Evolutionary conservation across 192 early-diverging fungal genomes (phyloP).

Genomic region (Coemansia sp.): DNA sequence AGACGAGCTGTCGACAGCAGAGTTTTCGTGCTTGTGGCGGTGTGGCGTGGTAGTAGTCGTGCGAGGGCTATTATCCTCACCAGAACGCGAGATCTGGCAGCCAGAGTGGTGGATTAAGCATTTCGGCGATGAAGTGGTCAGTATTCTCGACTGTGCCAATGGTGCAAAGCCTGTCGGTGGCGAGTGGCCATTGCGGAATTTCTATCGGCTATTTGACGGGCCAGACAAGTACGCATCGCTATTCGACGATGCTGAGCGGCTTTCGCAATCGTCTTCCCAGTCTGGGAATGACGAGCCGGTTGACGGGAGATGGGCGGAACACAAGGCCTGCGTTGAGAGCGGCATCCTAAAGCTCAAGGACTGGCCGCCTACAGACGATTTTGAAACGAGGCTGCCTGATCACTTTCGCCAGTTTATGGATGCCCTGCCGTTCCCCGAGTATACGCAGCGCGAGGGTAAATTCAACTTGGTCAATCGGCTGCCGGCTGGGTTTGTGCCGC

Average conservation of each 20-base stretch:
- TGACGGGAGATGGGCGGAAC: conserved; percentile 15
- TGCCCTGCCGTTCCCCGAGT: conserved; percentile 58
- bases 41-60: conserved; percentile 35
- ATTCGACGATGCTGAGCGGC: conserved; percentile 7
- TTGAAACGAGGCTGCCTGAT: conserved; percentile 53
- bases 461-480: conserved; percentile 64
- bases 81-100: conserved; percentile 23
- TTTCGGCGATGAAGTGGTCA: conserved; percentile 48
- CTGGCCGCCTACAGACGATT: conserved; percentile 66
- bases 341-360: conserved; percentile 60
- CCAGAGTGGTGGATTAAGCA: conserved; percentile 37
- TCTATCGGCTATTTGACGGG: conserved; percentile 57
- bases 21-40: conserved; percentile 45
- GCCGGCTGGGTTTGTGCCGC: conserved; percentile 57
- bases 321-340: conserved; percentile 4
- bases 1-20: conserved; percentile 22
- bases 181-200: conserved; percentile 38
- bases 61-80: conserved; percentile 15
- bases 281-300: background rate
- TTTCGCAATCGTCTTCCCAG: background rate
- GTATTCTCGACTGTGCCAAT: conserved; percentile 57
- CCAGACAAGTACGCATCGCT: conserved; percentile 9
- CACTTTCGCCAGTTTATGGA: conserved; percentile 60
- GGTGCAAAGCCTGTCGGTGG: conserved; percentile 10
- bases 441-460: conserved; percentile 55